Evolutionary conservation across 768 basidiomycete genomes (phyloP).

Genomic region (Suillus hirtellus): DNA sequence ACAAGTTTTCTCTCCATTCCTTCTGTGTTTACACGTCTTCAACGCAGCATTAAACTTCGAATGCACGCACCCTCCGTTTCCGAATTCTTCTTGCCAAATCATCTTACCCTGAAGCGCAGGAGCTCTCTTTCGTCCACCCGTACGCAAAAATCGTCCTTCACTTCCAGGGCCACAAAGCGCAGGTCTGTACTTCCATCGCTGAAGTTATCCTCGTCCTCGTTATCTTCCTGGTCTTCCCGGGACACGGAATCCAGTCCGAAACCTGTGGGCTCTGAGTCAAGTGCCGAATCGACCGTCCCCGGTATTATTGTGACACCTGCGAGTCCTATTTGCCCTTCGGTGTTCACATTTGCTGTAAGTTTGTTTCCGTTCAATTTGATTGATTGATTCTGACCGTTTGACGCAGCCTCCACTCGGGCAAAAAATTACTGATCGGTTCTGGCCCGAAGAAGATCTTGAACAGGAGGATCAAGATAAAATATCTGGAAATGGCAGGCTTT

Average conservation of each 20-base stretch:
- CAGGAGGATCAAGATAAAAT: conserved; percentile 21
- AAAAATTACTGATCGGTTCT: conserved; percentile 32
- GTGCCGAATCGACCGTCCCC: not conserved
- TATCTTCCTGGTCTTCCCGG: not conserved
- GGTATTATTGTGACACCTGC: not conserved
- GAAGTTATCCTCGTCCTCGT: not conserved
- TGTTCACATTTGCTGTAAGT: not conserved
- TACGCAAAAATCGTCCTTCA: not conserved
- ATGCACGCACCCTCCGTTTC: not conserved
- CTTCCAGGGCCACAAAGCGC: not conserved
- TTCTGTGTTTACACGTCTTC: not conserved
- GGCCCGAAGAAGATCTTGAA: conserved; percentile 30
- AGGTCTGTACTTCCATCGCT: not conserved
- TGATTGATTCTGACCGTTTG: conserved; percentile 15
- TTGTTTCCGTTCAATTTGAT: not conserved
- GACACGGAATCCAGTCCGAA: not conserved
- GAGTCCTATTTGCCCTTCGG: not conserved
- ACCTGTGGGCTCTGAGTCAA: not conserved
- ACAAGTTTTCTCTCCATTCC: not conserved
- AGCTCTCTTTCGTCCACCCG: not conserved
- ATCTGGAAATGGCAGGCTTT: conserved; percentile 8
- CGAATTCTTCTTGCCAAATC: not conserved
- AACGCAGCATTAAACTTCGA: not conserved
- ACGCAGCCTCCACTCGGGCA: conserved; percentile 29
- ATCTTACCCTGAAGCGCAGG: not conserved